phyloP scores from a whole-genome alignment of 306 rosid genomes.

The Senna siamea region DNA sequence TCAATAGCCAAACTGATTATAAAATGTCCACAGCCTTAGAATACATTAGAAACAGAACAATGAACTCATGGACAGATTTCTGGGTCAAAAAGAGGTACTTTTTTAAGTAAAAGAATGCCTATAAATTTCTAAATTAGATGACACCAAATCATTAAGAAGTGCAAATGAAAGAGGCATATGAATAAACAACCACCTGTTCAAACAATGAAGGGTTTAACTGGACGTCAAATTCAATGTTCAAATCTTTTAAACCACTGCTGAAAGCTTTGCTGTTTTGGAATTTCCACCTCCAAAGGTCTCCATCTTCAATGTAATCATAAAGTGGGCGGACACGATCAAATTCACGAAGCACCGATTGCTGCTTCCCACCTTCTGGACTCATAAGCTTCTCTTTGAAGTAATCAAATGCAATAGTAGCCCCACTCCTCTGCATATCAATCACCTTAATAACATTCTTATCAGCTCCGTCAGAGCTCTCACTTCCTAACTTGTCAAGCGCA shows the following conservation, averaged over 20 bases:
- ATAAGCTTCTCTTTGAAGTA: slow-evolving; percentile 67
- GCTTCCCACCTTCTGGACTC: neutral
- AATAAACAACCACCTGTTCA: slow-evolving; percentile 55
- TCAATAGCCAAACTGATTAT: neutral
- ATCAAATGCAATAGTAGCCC: slow-evolving; percentile 92
- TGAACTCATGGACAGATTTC: neutral
- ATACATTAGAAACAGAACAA: slow-evolving; percentile 13
- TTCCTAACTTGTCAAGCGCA: slow-evolving; percentile 55
- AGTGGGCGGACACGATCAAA: slow-evolving; percentile 58
- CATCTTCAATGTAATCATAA: slow-evolving; percentile 82
- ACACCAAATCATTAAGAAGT: neutral
- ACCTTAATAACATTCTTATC: slow-evolving; percentile 56
- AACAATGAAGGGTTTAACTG: slow-evolving; percentile 63
- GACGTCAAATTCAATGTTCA: slow-evolving; percentile 63
- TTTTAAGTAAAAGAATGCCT: neutral
- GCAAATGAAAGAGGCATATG: neutral
- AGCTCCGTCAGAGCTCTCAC: slow-evolving; percentile 9
- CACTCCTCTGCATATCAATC: slow-evolving; percentile 80
- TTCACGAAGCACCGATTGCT: slow-evolving; percentile 42
- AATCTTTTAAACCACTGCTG: slow-evolving; percentile 72
- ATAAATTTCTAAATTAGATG: neutral
- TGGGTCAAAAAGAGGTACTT: slow-evolving; percentile 3
- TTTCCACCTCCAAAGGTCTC: slow-evolving; percentile 91
- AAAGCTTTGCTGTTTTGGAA: slow-evolving; percentile 85
- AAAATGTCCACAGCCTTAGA: slow-evolving; percentile 10